These are phyloP conservation scores for Aaosphaeria arxii DNA, from an alignment of 2,329 filamentous ascomycete genomes.

Conservation along the genomic window DNA sequence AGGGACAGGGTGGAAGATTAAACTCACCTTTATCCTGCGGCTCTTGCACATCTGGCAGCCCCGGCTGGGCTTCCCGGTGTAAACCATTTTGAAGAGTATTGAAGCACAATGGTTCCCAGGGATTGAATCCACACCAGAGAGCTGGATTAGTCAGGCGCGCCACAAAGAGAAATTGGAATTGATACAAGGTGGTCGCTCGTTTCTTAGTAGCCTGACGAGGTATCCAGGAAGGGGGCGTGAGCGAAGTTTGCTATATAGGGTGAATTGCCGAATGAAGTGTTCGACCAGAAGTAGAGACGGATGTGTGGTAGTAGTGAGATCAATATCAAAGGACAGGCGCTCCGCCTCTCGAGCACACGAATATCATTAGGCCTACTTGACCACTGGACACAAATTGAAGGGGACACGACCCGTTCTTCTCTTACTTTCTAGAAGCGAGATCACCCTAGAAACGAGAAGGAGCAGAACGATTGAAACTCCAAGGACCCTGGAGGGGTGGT, in stretches of 20 bases:
- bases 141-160: neutral
- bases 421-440: slow-evolving; percentile 8
- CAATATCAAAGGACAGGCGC: slow-evolving; percentile 7
- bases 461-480: too few species aligned
- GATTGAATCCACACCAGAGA: neutral
- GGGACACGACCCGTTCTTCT: slow-evolving; percentile 1
- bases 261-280: neutral
- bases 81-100: slow-evolving; percentile 33
- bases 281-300: too few species aligned
- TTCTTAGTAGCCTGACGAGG: too few species aligned
- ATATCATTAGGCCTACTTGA: slow-evolving; percentile 17
- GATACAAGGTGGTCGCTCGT: neutral
- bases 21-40: slow-evolving; percentile 67
- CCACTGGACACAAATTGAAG: slow-evolving; percentile 1
- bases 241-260: neutral
- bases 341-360: slow-evolving; percentile 25
- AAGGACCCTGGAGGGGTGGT: neutral
- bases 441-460: neutral
- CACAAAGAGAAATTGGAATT: neutral
- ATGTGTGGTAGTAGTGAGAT: too few species aligned
- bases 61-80: slow-evolving; percentile 40
- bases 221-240: too few species aligned
- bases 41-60: slow-evolving; percentile 74
- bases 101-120: neutral
- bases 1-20: neutral